phyloP scores from a whole-genome alignment of 768 basidiomycete species.

The Favolaschia claudopus region DNA sequence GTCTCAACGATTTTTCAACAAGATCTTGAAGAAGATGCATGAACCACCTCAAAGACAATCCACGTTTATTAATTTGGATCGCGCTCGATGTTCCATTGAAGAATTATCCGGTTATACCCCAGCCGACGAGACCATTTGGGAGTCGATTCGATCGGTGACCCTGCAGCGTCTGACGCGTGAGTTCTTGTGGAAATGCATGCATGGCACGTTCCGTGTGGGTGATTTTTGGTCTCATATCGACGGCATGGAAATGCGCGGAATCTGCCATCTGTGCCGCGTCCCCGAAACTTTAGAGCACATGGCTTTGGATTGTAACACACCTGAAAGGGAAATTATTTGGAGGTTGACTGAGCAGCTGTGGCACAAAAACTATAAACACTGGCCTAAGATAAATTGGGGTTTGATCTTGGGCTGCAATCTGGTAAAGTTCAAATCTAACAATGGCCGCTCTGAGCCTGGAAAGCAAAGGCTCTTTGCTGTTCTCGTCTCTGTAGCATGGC shows the following conservation, averaged over 20 bases:
- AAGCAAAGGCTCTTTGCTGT: not conserved
- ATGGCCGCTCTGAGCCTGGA: too few species aligned
- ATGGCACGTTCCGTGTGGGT: constrained; percentile 3
- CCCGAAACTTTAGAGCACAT: constrained; percentile 16
- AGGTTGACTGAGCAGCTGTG: not conserved
- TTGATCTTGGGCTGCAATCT: not conserved
- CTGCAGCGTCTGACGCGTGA: not conserved
- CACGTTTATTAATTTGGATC: constrained; percentile 4
- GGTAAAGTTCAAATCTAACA: not conserved
- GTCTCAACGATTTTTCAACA: not conserved
- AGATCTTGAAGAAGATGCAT: not conserved
- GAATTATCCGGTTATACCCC: not conserved
- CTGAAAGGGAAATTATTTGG: not conserved
- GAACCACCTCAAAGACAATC: not conserved
- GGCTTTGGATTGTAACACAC: not conserved
- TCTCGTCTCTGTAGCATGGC: not conserved
- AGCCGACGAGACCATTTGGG: not conserved
- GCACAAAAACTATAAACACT: not conserved
- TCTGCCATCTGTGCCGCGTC: constrained; percentile 2
- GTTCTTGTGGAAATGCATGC: constrained; percentile 9
- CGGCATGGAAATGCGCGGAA: not conserved
- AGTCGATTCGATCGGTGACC: not conserved
- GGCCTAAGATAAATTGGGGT: not conserved
- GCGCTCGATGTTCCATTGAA: not conserved
- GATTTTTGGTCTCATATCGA: constrained; percentile 1